Percentiles rank a stretch among this genome's conserved stretches.
phyloP scores from a whole-genome alignment of 208 protist genomes.

The Leishmania amazonensis region DNA sequence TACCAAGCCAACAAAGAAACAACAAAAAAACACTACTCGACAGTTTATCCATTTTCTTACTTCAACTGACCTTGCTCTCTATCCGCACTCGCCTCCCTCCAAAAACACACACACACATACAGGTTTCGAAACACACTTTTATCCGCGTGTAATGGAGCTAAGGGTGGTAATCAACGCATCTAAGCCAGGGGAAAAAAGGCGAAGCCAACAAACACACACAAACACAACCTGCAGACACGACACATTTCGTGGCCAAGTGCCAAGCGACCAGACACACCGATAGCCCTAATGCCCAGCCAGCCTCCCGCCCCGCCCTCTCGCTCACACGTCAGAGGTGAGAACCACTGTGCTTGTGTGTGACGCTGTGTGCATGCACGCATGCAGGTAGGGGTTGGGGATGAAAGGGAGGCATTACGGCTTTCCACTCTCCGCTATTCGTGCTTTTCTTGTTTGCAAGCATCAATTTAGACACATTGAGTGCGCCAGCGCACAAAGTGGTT shows the following conservation, averaged over 20 bases:
- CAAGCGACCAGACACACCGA: neutral
- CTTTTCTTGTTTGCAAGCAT: neutral
- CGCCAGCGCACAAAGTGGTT: neutral
- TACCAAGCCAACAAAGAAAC: neutral
- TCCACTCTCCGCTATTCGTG: neutral
- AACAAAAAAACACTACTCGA: neutral
- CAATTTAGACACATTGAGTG: neutral
- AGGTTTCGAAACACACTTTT: neutral
- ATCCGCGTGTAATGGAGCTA: no score
- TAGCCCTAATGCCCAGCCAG: neutral
- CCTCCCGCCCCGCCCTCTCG: neutral
- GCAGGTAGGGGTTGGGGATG: neutral
- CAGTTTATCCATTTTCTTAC: neutral
- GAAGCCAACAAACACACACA: no score
- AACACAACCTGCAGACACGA: neutral
- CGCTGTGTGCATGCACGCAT: neutral
- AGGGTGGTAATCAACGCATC: no score
- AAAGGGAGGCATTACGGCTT: neutral
- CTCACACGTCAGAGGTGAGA: neutral
- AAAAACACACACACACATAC: no score
- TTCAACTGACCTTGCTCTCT: neutral
- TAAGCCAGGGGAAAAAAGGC: no score
- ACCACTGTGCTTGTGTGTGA: no score
- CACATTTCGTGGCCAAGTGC: neutral
- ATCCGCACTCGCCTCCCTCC: neutral